Base-by-base conservation (phyloP, 176 grass and related monocot species). In the Oryza meyeriana region DNA sequence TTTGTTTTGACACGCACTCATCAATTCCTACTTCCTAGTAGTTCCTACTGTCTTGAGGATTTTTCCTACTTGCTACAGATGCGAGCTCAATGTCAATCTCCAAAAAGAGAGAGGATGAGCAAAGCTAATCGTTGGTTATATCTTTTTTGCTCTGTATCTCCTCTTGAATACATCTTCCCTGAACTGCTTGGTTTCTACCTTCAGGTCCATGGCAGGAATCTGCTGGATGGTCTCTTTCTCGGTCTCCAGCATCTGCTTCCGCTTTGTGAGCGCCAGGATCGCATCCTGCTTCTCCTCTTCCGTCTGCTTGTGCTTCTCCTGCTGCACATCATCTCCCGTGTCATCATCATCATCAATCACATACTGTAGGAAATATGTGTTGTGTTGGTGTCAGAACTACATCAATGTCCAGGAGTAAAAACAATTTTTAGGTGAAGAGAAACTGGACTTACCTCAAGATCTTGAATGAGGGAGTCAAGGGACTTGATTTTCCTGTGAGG, bases 91-190 rank as follows among this genome's bases (percentile, higher is more conserved):
- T 6, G 20, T 14, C 26, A 12, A 71, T 26, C 3, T 44, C 68
- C 33, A 14, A 27, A 33, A 16, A 42, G 33, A 0, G 34, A 61
- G 38, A 20, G 44, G 12, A 16, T 3, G 8, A 59, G 33, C 24
- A 27, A 44, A n/a, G 1, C 36, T 75, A 69, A 36, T 30, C 32
- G 20, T 22, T 78, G 29, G 20, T 45, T 30, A 47, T 6, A 62
- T 22, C 3, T 25, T 79, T 68, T 80, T 88, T 6, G 85, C 85
- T 50, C 52, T 86, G 78, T 91, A 64, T 84, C 85, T 91, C 84
- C 88, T 91, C 78, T 94, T 94, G 83, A 94, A 94, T 66, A 94
- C 88, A 62, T 94, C 88, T 79, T 94, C 82, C 80, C 92, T 94
- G 72, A 94, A 94, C 33, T 25, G 80, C 36, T 86, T 94, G 64